Evolutionary conservation across 345 rosid species (phyloP), one percentile per base, ranked within the genome.

Genomic region (Euphorbia tirucalli): DNA sequence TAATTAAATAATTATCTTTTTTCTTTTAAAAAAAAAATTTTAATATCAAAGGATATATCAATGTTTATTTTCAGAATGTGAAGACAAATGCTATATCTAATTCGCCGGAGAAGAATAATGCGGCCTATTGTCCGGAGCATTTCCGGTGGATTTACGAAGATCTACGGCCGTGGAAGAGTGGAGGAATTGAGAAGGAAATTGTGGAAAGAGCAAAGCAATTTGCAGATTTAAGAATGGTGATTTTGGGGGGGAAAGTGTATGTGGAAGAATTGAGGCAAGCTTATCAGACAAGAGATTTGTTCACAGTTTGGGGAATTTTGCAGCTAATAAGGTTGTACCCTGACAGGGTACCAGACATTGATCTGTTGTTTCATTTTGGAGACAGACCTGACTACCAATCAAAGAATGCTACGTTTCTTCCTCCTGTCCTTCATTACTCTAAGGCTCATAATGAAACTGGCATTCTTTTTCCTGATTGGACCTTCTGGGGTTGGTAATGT

Each of bases 101-200:
- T 4, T 11, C 11, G 44, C 9, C 44, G 11, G 44, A 41, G 9
- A 41, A 41, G 5, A 7, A 6, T 2, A 41, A 41, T 10, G 9
- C 5, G 1, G 5, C 11, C 10, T 41, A 41, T 41, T 93, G 97
- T 72, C 98, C 98, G 0, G 89, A 87, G 3, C 87, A 88, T 87
- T 89, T 91, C 93, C 90, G 92, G 16, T 91, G 97, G 98, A 91
- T 93, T 77, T 92, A 91, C 81, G 92, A 89, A 75, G 98, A 93
- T 78, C 88, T 91, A 4, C 78, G 85, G 59, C 97, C 93, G 24
- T 93, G 98, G 98, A 78, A 84, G 76, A 74, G 60, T 66, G 77
- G 89, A 0, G 98, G 98, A 59, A 87, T 93, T 76, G 83, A 89
- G 13, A 79, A 89, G 66, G 97, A 87, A 11, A 82, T 75, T 77